Evolutionary conservation across 805 yeast genomes (phyloP), one percentile per base, ranked within the genome.

Genomic region (Schizosaccharomyces lindneri): DNA sequence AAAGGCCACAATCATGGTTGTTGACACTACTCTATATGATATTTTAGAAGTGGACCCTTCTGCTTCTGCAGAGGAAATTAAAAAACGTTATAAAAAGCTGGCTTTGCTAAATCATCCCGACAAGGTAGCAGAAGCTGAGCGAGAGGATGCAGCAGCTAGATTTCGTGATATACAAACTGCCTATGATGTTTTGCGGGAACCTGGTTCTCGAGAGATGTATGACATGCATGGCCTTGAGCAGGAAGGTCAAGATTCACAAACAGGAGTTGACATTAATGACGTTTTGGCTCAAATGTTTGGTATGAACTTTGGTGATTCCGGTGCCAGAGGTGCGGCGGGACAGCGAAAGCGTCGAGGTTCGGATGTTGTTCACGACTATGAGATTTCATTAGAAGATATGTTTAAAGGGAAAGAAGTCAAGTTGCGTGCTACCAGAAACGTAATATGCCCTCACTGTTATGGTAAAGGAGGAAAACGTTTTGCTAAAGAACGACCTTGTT

Each of bases 101-200:
- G 97, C 97, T 11, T 75, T 90, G 51, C 75, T 76, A 64, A 80
- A 82, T 67, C 97, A 90, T 71, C 97, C 97, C 0, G 97, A 90
- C 71, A 90, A 93, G 69, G 88, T 81, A 1, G 70, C 80, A 0
- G 75, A 93, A 63, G 7, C 31, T 4, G 83, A 76, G n/a, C 79
- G 74, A 21, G 61, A 19, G 27, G 55, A 39, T 17, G 85, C 95
- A 2, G 96, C 87, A 70, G 74, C 78, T 64, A 79, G 78, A 68
- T 90, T 90, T 72, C 90, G 90, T 70, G 89, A 84, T 66, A 80
- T 90, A 62, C 78, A 84, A 19, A 84, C 83, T 64, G 97, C 97
- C 0, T 90, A 90, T 70, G 95, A 88, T 68, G 74, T 84, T 2
- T 73, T 90, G n/a, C 19, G 39, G n/a, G 61, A 59, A 6, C 55